Percentiles rank a stretch among this genome's conserved stretches.
Conservation (phyloP, 768 basidiomycete species). For the Trametes maxima region DNA sequence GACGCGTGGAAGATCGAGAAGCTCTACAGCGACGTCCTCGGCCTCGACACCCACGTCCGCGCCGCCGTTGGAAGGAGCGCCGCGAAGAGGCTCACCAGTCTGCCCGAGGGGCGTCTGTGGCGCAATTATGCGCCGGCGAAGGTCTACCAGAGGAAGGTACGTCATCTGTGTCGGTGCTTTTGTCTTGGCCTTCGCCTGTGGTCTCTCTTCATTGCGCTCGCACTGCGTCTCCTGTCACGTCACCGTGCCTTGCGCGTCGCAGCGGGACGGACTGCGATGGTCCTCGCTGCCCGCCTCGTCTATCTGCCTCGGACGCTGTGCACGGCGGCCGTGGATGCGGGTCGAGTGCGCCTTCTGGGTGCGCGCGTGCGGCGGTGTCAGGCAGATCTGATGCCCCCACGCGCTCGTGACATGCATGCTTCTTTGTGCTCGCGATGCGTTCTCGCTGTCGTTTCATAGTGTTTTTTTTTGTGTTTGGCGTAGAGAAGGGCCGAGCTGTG, state of each 20-base stretch:
- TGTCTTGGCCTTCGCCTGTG: not conserved
- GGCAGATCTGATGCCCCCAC: slow-evolving; percentile 12
- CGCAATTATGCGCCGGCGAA: slow-evolving; percentile 96
- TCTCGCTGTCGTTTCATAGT: not conserved
- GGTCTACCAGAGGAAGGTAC: slow-evolving; percentile 93
- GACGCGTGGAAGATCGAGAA: slow-evolving; percentile 88
- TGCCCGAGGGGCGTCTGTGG: slow-evolving; percentile 95
- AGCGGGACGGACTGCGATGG: not conserved
- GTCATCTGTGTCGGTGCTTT: slow-evolving; percentile 29
- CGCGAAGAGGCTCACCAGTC: slow-evolving; percentile 72
- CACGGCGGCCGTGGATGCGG: slow-evolving; percentile 4
- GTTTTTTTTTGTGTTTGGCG: not conserved
- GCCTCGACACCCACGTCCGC: slow-evolving; percentile 79
- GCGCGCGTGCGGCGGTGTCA: not conserved
- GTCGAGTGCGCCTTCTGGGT: not conserved
- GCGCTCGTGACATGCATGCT: slow-evolving; percentile 3
- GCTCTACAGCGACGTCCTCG: slow-evolving; percentile 90
- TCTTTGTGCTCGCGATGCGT: not conserved
- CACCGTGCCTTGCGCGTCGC: slow-evolving; percentile 5
- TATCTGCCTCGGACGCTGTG: slow-evolving; percentile 3
- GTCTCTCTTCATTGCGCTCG: not conserved
- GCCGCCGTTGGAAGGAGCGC: slow-evolving; percentile 57
- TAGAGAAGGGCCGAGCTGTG: slow-evolving; percentile 9
- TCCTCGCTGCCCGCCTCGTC: not conserved
- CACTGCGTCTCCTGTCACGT: not conserved